Conservation (phyloP, 2,329 filamentous ascomycete species). For the Arthroderma uncinatum region DNA sequence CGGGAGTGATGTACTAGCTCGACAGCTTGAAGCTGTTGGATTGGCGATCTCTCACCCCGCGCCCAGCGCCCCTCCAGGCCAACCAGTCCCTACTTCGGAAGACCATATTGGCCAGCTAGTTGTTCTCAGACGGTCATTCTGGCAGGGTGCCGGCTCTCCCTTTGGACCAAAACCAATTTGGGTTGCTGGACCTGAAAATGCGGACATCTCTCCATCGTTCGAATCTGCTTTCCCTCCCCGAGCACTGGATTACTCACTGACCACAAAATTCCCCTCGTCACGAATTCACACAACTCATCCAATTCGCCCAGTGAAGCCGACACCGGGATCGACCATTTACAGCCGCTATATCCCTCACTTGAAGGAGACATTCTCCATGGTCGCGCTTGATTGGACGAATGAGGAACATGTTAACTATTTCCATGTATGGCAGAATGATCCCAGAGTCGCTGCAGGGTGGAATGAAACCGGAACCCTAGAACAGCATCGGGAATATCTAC, state of each 20-base stretch:
- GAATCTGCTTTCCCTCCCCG: slow-evolving; percentile 22
- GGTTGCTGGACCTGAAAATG: slow-evolving; percentile 39
- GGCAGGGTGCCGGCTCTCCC: slow-evolving; percentile 59
- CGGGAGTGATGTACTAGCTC: slow-evolving; percentile 19
- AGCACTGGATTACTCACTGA: slow-evolving; percentile 33
- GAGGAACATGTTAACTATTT: slow-evolving; percentile 57
- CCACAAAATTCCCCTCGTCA: slow-evolving; percentile 38
- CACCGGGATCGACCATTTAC: slow-evolving; percentile 59
- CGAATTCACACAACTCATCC: slow-evolving; percentile 56
- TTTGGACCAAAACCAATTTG: slow-evolving; percentile 54
- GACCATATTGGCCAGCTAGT: slow-evolving; percentile 36
- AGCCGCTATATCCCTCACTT: slow-evolving; percentile 69
- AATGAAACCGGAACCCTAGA: slow-evolving; percentile 66
- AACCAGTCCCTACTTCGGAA: slow-evolving; percentile 20
- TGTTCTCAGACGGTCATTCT: slow-evolving; percentile 49
- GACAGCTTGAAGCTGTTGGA: slow-evolving; percentile 28
- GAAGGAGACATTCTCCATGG: slow-evolving; percentile 64
- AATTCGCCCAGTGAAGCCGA: slow-evolving; percentile 58
- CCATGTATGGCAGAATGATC: slow-evolving; percentile 74
- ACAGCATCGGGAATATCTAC: slow-evolving; percentile 61
- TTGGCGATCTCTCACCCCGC: slow-evolving; percentile 35
- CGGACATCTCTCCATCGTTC: slow-evolving; percentile 14
- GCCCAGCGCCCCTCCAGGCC: slow-evolving; percentile 11
- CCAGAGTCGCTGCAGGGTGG: slow-evolving; percentile 68
- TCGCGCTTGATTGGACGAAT: slow-evolving; percentile 58